Base-by-base conservation (phyloP, 2,329 filamentous ascomycete species). In the Aspergillus pseudoglaucus region DNA sequence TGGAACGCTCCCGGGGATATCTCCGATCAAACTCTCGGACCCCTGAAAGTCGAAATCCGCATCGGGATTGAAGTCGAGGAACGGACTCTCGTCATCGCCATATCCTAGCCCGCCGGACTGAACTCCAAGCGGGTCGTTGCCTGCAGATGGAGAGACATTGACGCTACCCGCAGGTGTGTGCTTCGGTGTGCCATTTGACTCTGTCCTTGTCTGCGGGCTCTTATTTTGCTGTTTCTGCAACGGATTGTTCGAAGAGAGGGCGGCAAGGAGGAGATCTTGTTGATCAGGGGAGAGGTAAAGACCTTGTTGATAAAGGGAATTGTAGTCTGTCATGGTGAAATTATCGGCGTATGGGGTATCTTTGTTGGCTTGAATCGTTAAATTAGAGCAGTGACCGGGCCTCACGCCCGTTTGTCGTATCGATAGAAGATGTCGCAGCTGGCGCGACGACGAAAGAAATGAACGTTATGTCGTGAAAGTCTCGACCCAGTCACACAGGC, bases 11-110 rank as follows among this genome's bases (percentile, higher is more conserved):
- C 54, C 83, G 1, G 86, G 85, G 18, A 91, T 70, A 49, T 88
- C 85, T 23, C 86, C 88, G 60, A 91, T 90, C 80, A 93, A 82
- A 53, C 81, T 78, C 47, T 79, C 75, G 33, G 83, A 77, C 15
- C 74, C 75, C 47, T 75, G 75, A 50, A 81, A 68, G 49, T 89
- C 84, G 54, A 90, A 90, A 50, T 90, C 88, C 49, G 89, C 83
- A 42, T 87, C 84, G 55, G 87, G 84, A 56, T 87, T 83, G 59
- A 90, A 93, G 63, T 95, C 89, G 49, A 94, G 76, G 61, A 84
- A 90, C 0, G 90, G 89, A 54, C 86, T 93, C 43, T 90, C 86
- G 27, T 89, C 82, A 10, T 67, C 59, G 9, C 65, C 64, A 48
- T 82, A 79, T 53, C 74, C 78, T 47, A 81, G 65, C 22, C 73